Evolutionary conservation across 345 rosid genomes (phyloP).

Genomic region (Salix exigua): DNA sequence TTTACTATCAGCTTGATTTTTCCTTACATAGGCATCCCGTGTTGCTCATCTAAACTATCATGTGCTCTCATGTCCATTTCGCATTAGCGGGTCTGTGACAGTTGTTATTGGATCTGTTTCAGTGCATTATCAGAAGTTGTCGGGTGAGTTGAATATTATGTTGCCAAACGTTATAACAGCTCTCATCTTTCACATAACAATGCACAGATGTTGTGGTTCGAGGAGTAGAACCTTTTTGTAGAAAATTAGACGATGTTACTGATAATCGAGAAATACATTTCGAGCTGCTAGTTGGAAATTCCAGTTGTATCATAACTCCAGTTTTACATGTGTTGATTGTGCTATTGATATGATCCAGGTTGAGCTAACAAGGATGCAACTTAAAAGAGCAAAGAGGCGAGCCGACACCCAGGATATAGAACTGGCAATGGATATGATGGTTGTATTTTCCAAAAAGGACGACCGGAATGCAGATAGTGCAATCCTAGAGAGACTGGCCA

Average conservation of each 20-base stretch:
- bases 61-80: neutral
- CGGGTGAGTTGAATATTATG: neutral
- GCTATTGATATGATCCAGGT: slow-evolving; percentile 31
- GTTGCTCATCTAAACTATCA: neutral
- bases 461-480: slow-evolving; percentile 53
- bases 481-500: slow-evolving; percentile 51
- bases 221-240: too few species aligned
- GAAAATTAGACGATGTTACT: neutral
- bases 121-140: neutral
- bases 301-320: neutral
- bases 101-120: neutral
- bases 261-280: neutral
- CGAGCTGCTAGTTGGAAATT: neutral
- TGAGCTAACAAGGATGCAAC: slow-evolving; percentile 52
- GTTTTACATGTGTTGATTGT: slow-evolving; percentile 4
- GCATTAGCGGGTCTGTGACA: neutral
- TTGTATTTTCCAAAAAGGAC: slow-evolving; percentile 43
- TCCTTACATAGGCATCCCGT: neutral
- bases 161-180: neutral
- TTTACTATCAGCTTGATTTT: neutral
- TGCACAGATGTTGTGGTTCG: neutral
- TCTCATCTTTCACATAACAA: neutral
- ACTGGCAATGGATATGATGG: slow-evolving; percentile 65
- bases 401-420: slow-evolving; percentile 61
- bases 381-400: slow-evolving; percentile 50